Evolutionary conservation across 1,139 yeast species (phyloP), one percentile per base, ranked within the genome.

Genomic region (Spathaspora jeffriesii): DNA sequence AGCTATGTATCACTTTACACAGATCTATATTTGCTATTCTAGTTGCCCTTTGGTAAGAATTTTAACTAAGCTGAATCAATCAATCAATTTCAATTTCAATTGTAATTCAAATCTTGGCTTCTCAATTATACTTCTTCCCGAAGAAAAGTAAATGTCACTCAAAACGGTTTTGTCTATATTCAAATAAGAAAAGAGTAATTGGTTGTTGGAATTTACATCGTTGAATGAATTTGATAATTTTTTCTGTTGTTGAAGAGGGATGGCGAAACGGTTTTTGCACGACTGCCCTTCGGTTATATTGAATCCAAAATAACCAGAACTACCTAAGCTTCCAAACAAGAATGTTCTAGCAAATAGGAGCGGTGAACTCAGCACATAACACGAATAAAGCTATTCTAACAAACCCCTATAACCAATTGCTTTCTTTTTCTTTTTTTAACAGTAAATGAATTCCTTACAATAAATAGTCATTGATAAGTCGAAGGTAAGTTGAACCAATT

Each of bases 1-100:
- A 43, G 31, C 42, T 43, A 46, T 34, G 45, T 48, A 46, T 45
- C 37, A 43, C 40, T 37, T 44, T 42, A 38, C 42, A 47, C 43
- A 42, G 38, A 42, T 23, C 39, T 43, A 47, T 40, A 37, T 25
- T 38, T 38, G 38, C 38, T 38, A 23, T 38, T 38, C 17, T 38
- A 23, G 22, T 38, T 38, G 30, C 30, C 27, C 21, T 38, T 20
- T 14, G 27, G 18, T 38, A 23, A 25, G 28, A 38, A 21, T 38
- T 14, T 21, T 21, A 22, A 20, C n/a, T 9, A 17, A 28, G 18
- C 14, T 27, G 22, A 30, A 30, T 34, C 38, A 34, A 34, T 34
- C 38, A 34, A 34, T 34, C 23, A 34, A 18, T 34, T 32, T 28
- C 28, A 30, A 30, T 30, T 3, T 34, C 23, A 34, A 34, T 34